Percentiles rank a stretch among this genome's conserved stretches.
These are phyloP conservation scores for Botrytis medusae DNA, from an alignment of 2,329 filamentous ascomycete genomes.

Conservation along the genomic window DNA sequence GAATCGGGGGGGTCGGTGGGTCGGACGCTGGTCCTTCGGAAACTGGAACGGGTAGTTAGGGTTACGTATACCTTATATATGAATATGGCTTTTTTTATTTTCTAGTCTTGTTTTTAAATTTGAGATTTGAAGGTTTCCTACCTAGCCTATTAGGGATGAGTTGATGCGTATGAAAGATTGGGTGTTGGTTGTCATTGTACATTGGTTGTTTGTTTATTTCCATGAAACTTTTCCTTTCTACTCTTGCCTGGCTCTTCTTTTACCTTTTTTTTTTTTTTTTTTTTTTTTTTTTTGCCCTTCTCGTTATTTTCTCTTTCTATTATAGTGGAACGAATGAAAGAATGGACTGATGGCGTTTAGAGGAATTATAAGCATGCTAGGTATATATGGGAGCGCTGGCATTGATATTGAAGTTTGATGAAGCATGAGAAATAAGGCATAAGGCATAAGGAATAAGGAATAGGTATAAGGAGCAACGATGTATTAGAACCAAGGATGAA, in stretches of 20 bases:
- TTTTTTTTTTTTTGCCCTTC: background rate
- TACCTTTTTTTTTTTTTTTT: background rate
- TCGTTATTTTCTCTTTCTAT: too few relatives aligned
- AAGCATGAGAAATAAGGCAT: background rate
- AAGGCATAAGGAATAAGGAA: background rate
- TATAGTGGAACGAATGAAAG: too few relatives aligned
- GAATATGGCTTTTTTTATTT: background rate
- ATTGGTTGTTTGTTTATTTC: background rate
- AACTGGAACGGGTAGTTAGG: background rate
- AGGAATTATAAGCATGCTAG: background rate
- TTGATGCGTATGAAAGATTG: background rate
- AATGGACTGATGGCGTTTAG: background rate
- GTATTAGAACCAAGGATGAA: background rate
- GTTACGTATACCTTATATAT: conserved; percentile 1
- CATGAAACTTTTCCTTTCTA: background rate
- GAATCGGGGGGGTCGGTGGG: background rate
- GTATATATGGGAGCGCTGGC: background rate
- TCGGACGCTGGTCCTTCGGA: conserved; percentile 3
- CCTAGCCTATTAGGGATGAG: background rate
- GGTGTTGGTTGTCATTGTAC: background rate
- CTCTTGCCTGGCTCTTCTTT: background rate
- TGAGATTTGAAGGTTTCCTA: background rate
- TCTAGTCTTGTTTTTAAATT: background rate
- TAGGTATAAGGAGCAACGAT: background rate
- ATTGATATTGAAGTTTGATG: background rate